Evolutionary conservation across 2,329 filamentous ascomycete genomes (phyloP), one percentile per base, ranked within the genome.

Genomic region (Sarocladium oryzae): DNA sequence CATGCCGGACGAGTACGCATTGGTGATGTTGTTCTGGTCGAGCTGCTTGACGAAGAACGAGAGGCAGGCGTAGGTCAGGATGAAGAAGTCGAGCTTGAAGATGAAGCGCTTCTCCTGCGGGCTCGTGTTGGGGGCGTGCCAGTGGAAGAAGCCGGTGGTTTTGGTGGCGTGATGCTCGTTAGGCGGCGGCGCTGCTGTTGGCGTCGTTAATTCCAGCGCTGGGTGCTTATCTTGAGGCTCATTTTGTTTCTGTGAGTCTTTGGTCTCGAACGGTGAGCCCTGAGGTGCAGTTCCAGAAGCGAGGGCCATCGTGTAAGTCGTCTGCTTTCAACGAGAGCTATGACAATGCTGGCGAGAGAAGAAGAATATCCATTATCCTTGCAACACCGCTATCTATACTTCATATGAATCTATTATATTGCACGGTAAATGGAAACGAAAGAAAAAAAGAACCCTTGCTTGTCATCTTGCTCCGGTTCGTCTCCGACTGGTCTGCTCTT

Each of bases 1-100:
- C 73, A 76, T 73, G 55, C 75, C 69, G 23, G 69, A 68, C 20
- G 73, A 64, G 51, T 75, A 78, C 2, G 75, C 75, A 56, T 77
- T 76, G 53, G 69, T 69, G 38, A 77, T 61, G 52, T 75, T 73
- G 53, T 67, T 69, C 36, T 67, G 64, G 55, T 76, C 74, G 9
- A 76, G 66, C 15, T 63, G 60, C 54, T 77, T 77, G 54, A 73
- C 64, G 54, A 76, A 77, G 52, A 69, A 76, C 21, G 66, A 69
- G 2, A 77, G 56, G 45, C 74, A 77, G 10, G 65, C 68, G 53
- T 57, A 66, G 11, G 56, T 60, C 6, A 69, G 32, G 6, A 78
- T 65, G 52, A 75, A 77, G 58, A 69, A 71, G 56, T 78, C 75
- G 23, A 77, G 67, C 58, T 78, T 78, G 51, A 70, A 64, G 16